Percentiles rank a stretch among this genome's conserved stretches.
These are phyloP conservation scores for Fusarium pininemorale DNA, from an alignment of 2,329 filamentous ascomycete genomes.

Conservation along the genomic window DNA sequence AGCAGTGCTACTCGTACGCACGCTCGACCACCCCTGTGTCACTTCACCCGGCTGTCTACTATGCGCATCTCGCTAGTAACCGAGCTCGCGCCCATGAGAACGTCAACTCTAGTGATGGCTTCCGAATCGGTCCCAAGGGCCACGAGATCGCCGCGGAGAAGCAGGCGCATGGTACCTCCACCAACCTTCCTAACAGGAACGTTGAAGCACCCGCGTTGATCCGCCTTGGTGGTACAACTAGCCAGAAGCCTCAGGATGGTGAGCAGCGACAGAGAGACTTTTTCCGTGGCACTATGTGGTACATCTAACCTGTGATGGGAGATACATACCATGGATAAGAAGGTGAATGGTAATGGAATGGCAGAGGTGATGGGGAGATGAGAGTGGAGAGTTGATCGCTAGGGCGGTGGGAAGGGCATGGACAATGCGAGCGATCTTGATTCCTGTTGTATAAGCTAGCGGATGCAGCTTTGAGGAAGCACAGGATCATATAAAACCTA, in stretches of 20 bases:
- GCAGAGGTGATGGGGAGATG: background rate
- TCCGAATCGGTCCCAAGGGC: conserved; percentile 55
- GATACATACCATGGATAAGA: background rate
- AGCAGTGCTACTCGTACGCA: conserved; percentile 93
- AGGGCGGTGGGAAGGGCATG: conserved; percentile 29
- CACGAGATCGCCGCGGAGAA: conserved; percentile 52
- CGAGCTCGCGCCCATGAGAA: conserved; percentile 81
- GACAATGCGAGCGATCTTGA: conserved; percentile 27
- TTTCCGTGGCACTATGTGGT: conserved; percentile 56
- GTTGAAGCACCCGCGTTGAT: conserved; percentile 46
- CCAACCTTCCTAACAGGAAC: conserved; percentile 32
- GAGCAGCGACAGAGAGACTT: conserved; percentile 49
- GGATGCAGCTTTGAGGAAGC: background rate
- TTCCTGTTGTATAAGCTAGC: background rate
- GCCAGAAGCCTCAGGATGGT: conserved; percentile 35
- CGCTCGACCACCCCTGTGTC: conserved; percentile 94
- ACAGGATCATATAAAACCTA: conserved; percentile 24
- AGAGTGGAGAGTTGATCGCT: conserved; percentile 19
- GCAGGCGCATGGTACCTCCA: conserved; percentile 51
- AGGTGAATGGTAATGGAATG: background rate
- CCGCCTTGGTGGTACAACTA: conserved; percentile 41
- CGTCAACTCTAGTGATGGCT: conserved; percentile 55
- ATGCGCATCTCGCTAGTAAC: conserved; percentile 87
- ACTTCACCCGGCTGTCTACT: conserved; percentile 89
- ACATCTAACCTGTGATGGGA: conserved; percentile 45